Evolutionary conservation across 2,329 filamentous ascomycete species (phyloP).

Genomic region (Aspergillus tamarii): DNA sequence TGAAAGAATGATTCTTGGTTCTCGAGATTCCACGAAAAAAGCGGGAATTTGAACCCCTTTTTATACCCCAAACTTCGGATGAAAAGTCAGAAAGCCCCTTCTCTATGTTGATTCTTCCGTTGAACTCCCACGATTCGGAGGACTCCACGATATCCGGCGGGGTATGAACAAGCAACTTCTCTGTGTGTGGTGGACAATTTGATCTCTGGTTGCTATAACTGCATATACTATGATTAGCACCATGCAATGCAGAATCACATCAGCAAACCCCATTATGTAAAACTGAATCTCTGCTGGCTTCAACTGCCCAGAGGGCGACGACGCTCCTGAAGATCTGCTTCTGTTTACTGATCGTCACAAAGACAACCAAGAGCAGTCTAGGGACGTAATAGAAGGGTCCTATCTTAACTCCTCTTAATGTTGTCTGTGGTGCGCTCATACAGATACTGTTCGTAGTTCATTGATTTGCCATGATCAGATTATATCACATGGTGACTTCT

Average conservation of each 20-base stretch:
- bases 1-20: background rate
- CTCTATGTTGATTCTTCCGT: background rate
- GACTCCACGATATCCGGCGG: background rate
- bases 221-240: background rate
- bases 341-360: background rate
- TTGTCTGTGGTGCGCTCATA: background rate
- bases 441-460: background rate
- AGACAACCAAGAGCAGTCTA: background rate
- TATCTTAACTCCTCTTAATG: background rate
- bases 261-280: background rate
- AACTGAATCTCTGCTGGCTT: background rate
- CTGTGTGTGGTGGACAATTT: background rate
- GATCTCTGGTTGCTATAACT: background rate
- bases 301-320: background rate
- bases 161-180: background rate
- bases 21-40: background rate
- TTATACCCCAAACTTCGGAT: background rate
- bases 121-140: background rate
- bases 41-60: background rate
- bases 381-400: background rate
- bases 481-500: background rate
- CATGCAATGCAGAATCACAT: background rate
- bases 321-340: background rate
- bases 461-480: background rate
- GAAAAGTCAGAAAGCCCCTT: background rate